Conservation (phyloP, 176 grass and related monocot genomes). For the Phragmites australis region DNA sequence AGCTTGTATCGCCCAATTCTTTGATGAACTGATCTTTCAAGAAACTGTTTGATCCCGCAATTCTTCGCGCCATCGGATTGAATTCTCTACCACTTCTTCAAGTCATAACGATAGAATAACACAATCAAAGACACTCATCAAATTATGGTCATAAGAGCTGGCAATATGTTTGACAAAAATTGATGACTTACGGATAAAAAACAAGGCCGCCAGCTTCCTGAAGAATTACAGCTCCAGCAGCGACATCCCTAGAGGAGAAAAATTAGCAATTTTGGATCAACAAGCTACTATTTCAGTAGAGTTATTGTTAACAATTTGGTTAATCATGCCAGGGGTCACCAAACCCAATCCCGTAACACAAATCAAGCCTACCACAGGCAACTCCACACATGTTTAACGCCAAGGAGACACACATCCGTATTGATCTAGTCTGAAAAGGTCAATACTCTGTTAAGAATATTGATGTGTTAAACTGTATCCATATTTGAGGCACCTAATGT, state of each 20-base stretch:
- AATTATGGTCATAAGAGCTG: not conserved
- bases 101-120: not conserved
- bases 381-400: slow-evolving; percentile 90
- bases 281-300: not conserved
- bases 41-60: slow-evolving; percentile 76
- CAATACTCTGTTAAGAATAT: slow-evolving; percentile 19
- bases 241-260: slow-evolving; percentile 71
- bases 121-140: not conserved
- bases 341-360: slow-evolving; percentile 96
- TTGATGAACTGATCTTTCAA: slow-evolving; percentile 77
- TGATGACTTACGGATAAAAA: slow-evolving; percentile 79
- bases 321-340: slow-evolving; percentile 81
- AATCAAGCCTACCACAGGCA: slow-evolving; percentile 92
- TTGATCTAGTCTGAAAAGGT: slow-evolving; percentile 77
- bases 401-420: slow-evolving; percentile 93
- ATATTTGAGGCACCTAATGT: not conserved
- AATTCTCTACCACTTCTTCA: slow-evolving; percentile 73
- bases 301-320: not conserved
- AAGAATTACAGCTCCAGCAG: slow-evolving; percentile 88
- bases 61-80: slow-evolving; percentile 68
- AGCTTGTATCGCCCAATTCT: slow-evolving; percentile 39
- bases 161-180: not conserved
- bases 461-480: not conserved
- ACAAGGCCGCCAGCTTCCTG: slow-evolving; percentile 88
- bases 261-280: slow-evolving; percentile 16